A percentile compares a stretch with the other conserved stretches of the same genome.
phyloP scores from a whole-genome alignment of 1,284 basidiomycete genomes.

The Cutaneotrichosporon cyanovorans region DNA sequence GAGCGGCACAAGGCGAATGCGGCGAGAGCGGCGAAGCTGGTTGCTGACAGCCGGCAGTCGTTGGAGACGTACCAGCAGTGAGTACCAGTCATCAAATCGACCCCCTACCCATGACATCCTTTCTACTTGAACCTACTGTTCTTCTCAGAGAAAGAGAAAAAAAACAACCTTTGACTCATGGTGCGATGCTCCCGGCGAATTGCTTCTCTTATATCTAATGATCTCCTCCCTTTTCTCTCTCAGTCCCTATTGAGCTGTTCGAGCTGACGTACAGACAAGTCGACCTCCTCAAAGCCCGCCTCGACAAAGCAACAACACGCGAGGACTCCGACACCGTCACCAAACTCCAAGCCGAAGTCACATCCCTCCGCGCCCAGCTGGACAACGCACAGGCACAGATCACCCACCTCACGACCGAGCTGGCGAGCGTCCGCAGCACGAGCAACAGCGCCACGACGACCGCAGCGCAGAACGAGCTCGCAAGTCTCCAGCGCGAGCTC shows the following conservation, averaged over 20 bases:
- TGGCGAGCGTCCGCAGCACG: neutral
- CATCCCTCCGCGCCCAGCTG: neutral
- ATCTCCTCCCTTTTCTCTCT: no score
- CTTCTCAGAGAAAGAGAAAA: no score
- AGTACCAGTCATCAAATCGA: no score
- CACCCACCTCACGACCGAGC: neutral
- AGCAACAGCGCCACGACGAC: neutral
- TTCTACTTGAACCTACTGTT: no score
- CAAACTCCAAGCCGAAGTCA: constrained; percentile 2
- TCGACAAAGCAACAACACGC: no score
- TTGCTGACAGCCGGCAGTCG: constrained; percentile 65
- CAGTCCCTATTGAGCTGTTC: no score
- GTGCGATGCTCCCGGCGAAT: no score
- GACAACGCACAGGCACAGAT: constrained; percentile 7
- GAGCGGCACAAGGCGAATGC: constrained; percentile 84
- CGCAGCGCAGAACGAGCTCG: neutral
- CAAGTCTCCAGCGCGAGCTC: constrained; percentile 53
- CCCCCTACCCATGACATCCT: no score
- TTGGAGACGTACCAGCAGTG: constrained; percentile 76
- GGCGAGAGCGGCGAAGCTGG: constrained; percentile 76
- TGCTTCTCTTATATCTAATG: no score
- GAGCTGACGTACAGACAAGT: constrained; percentile 5
- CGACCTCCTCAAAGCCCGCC: constrained; percentile 4
- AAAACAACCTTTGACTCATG: no score
- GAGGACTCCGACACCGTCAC: neutral